A percentile compares a stretch with the other conserved stretches of the same genome.
phyloP scores from a whole-genome alignment of 495 filamentous ascomycete species.

The Xanthoparmelia taractica region DNA sequence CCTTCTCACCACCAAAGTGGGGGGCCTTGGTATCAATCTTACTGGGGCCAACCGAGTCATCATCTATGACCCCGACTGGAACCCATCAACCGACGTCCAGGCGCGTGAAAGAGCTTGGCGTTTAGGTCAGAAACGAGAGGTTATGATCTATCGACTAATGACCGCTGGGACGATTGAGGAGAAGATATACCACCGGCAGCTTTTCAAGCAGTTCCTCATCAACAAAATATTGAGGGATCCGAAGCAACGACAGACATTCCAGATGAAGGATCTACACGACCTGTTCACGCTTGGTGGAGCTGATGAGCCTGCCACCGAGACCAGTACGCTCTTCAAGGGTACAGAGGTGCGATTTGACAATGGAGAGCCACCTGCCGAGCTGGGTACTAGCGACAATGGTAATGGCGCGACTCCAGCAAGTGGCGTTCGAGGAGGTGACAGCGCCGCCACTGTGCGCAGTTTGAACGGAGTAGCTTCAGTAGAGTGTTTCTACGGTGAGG shows the following conservation, averaged over 20 bases:
- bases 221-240: slow-evolving; percentile 93
- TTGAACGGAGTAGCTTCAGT: slow-evolving; percentile 53
- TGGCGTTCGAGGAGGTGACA: slow-evolving; percentile 17
- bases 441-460: slow-evolving; percentile 32
- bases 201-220: slow-evolving; percentile 92
- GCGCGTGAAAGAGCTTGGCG: slow-evolving; percentile 96
- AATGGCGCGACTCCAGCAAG: slow-evolving; percentile 16
- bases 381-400: slow-evolving; percentile 17
- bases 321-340: slow-evolving; percentile 73
- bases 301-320: slow-evolving; percentile 67
- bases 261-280: slow-evolving; percentile 79
- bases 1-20: slow-evolving; percentile 88
- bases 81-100: slow-evolving; percentile 87
- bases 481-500: slow-evolving; percentile 45
- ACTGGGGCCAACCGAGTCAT: slow-evolving; percentile 94
- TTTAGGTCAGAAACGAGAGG: slow-evolving; percentile 85
- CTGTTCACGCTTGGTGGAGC: slow-evolving; percentile 73
- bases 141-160: slow-evolving; percentile 91
- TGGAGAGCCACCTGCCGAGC: slow-evolving; percentile 30
- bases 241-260: slow-evolving; percentile 79
- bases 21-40: slow-evolving; percentile 86
- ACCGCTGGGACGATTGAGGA: slow-evolving; percentile 97
- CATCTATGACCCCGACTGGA: slow-evolving; percentile 98
- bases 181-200: slow-evolving; percentile 96
- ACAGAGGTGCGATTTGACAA: slow-evolving; percentile 61